Evolutionary conservation across 164 flowering plant genomes (phyloP).

Genomic region (Liquidambar formosana): DNA sequence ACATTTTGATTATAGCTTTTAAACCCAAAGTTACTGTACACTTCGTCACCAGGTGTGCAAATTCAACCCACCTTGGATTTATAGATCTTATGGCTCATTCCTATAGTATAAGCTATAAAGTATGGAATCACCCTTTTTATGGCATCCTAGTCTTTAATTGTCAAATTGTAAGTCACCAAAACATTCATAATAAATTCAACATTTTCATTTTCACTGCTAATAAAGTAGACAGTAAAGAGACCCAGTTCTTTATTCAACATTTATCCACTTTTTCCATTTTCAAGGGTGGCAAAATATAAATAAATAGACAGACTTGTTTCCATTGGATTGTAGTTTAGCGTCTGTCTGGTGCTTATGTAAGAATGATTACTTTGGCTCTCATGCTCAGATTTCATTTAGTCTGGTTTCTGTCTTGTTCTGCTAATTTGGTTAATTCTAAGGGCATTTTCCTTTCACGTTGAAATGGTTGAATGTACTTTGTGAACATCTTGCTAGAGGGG

Average conservation of each 20-base stretch:
- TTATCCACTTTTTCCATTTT: background rate
- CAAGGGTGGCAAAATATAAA: background rate
- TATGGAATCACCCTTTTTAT: too few relatives aligned
- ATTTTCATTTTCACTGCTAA: background rate
- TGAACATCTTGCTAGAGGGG: too few relatives aligned
- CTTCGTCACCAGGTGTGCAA: background rate
- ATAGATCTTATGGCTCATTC: background rate
- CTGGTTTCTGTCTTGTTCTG: too few relatives aligned
- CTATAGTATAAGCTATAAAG: background rate
- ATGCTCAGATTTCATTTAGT: too few relatives aligned
- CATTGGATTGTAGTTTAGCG: too few relatives aligned
- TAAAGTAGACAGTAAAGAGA: background rate
- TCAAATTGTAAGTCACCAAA: background rate
- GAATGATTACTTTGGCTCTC: too few relatives aligned
- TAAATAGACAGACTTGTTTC: too few relatives aligned
- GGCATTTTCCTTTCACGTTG: too few relatives aligned
- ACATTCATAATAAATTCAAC: slow-evolving; percentile 1
- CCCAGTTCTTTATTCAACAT: background rate
- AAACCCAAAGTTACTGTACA: background rate
- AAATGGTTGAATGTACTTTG: too few relatives aligned
- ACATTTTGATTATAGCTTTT: background rate
- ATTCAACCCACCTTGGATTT: too few relatives aligned
- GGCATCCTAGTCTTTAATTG: background rate
- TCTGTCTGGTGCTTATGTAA: too few relatives aligned
- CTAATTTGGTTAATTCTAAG: too few relatives aligned